Evolutionary conservation across 148 eudicot genomes (phyloP), one percentile per base, ranked within the genome.

Genomic region (Camellia granthamiana): DNA sequence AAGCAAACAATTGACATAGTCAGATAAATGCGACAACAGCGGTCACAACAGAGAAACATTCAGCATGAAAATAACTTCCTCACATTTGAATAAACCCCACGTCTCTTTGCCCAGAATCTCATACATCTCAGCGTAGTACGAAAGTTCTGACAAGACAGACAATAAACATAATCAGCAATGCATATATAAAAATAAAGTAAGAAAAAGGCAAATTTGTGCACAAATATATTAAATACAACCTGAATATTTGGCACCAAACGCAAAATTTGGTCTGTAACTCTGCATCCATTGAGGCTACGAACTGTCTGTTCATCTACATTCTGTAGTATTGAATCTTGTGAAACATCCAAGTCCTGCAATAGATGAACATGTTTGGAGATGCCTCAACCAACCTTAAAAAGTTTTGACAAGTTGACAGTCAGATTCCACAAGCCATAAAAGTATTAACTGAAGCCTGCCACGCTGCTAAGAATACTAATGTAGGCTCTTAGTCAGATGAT

Each of bases 71-170:
- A 47, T 30, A 5, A 52, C 19, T 13, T 38, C 49, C 91, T 75
- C 86, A 91, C 97, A 82, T 93, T 93, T 71, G 97, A 93, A 83
- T 93, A 91, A 75, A 93, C 92, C 58, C 97, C 94, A 68, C 92
- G 93, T 41, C 92, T 90, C 81, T 90, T 91, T 54, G 92, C 92
- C 95, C 95, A 91, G 73, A 91, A 87, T 78, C 90, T 86, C 97
- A 93, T 81, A 85, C 93, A 93, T 87, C 97, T 86, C 59, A 91
- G 84, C 38, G 94, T 83, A 5, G 97, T 93, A 6, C 93, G 90
- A 74, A 93, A 93, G 76, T 81, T 88, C 93, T 90, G 89, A 42
- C 60, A 46, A 82, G 23, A 63, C 43, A 38, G 63, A 12, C 38
- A 55, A 76, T 68, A 42, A 72, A 51, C 49, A 71, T n/a, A 3